Base-by-base conservation (phyloP, 192 early-diverging fungal species). In the Rhizoclosmatium sp. region DNA sequence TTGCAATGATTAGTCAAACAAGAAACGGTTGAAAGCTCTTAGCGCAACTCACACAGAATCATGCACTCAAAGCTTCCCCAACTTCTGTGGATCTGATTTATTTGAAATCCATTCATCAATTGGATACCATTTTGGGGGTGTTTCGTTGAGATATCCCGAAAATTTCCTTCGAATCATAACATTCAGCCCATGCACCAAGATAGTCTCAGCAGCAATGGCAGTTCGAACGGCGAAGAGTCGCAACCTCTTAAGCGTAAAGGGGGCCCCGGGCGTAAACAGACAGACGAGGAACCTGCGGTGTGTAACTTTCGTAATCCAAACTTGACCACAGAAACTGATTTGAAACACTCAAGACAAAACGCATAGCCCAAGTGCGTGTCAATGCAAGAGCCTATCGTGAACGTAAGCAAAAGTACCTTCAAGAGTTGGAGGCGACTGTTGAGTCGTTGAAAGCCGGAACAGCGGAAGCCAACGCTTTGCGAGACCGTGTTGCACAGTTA, bases 381-480 rank as follows among this genome's bases (percentile, higher is more conserved):
- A 45, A 23, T 45, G 67, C 67, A 41, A 23, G 44, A 46, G 67
- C 67, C 4, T 69, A 69, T 1, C 4, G 67, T 4, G 67, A 69
- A 45, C 4, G 67, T 14, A 69, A 69, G 21, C 31, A 69, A 69
- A 69, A 69, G 67, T 69, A 47, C 4, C 47, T 71, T 40, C 19
- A 40, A 40, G 70, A 71, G 3, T 49, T 71, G 16, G 70, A 71
- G 39, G 54, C 47, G 4, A 71, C 70, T 47, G 70, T 71, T n/a
- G 47, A 9, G 12, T 4, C 39, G 19, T 49, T 71, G 3, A 19
- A 9, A 5, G 31, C 19, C 19, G 54, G n/a, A 39, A n/a, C 4
- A 21, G 54, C 9, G 10, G 54, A 71, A 47, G 21, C 54, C 62
- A 21, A 65, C 7, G 62, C 62, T 40, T 42, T 65, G 10, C 21